These are phyloP conservation scores for Elaeagnus macrophylla DNA, from an alignment of 306 rosid species.

Conservation along the genomic window DNA sequence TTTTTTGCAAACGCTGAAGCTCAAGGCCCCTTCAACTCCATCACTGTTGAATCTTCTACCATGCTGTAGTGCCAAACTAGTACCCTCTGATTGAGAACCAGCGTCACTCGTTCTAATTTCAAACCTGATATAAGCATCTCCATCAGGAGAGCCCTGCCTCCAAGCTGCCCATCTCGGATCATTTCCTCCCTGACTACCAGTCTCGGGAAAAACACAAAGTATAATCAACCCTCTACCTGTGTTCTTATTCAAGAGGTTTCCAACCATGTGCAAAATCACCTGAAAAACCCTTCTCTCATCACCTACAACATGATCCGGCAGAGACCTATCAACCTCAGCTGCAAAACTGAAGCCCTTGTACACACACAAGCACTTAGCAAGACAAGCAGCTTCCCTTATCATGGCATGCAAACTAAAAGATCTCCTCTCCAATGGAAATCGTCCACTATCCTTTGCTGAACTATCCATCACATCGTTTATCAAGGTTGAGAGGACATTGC, in stretches of 20 bases:
- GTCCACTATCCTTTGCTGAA: constrained; percentile 65
- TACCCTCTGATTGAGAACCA: constrained; percentile 45
- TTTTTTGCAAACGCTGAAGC: constrained; percentile 84
- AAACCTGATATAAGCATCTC: constrained; percentile 72
- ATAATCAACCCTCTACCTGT: constrained; percentile 45
- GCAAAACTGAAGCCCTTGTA: constrained; percentile 60
- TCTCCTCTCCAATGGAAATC: constrained; percentile 66
- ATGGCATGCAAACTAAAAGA: constrained; percentile 67
- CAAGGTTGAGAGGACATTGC: constrained; percentile 82
- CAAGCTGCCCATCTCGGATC: constrained; percentile 77
- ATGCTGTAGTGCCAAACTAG: constrained; percentile 28
- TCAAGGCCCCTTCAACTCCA: constrained; percentile 62
- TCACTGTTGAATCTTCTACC: constrained; percentile 50
- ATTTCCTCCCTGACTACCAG: constrained; percentile 80
- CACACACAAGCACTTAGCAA: constrained; percentile 80
- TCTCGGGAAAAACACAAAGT: constrained; percentile 56
- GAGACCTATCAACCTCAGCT: constrained; percentile 68
- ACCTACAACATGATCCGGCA: constrained; percentile 80
- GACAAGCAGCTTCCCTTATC: constrained; percentile 95
- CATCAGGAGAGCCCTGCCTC: constrained; percentile 77
- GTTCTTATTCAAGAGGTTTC: constrained; percentile 64
- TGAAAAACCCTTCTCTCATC: constrained; percentile 96
- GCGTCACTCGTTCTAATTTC: constrained; percentile 60
- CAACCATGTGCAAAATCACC: constrained; percentile 96
- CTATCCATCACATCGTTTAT: constrained; percentile 87